Evolutionary conservation across 2,329 filamentous ascomycete species (phyloP).

Genomic region (Chaetomiaceae sp.): DNA sequence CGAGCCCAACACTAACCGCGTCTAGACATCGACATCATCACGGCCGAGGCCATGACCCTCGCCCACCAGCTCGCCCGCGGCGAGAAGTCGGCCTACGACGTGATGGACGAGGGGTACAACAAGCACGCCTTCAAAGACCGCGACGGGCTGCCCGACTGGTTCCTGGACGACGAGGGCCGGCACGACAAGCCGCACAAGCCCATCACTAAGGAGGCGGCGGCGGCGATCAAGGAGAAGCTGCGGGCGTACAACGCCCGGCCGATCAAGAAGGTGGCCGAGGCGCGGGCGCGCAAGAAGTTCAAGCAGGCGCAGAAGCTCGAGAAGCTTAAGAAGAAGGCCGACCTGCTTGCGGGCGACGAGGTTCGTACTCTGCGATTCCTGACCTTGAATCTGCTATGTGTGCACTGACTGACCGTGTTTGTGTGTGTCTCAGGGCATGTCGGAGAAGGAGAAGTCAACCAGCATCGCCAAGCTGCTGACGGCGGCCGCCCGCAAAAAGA

Average conservation of each 20-base stretch:
- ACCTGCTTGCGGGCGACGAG: slow-evolving; percentile 80
- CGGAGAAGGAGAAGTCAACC: slow-evolving; percentile 90
- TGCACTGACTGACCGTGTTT: background rate
- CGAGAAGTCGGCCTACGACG: slow-evolving; percentile 68
- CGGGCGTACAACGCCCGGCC: slow-evolving; percentile 90
- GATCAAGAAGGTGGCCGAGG: slow-evolving; percentile 98
- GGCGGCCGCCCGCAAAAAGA: slow-evolving; percentile 73
- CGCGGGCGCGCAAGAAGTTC: slow-evolving; percentile 94
- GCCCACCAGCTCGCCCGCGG: slow-evolving; percentile 88
- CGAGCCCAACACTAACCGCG: slow-evolving; percentile 1
- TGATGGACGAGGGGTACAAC: slow-evolving; percentile 90
- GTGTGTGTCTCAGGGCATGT: slow-evolving; percentile 52
- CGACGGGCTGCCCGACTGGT: slow-evolving; percentile 95
- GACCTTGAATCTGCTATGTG: background rate
- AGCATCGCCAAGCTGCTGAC: slow-evolving; percentile 76
- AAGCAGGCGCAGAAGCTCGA: slow-evolving; percentile 86
- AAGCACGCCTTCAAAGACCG: slow-evolving; percentile 84
- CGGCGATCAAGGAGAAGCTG: slow-evolving; percentile 89
- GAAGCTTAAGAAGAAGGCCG: slow-evolving; percentile 96
- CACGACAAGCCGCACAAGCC: slow-evolving; percentile 83
- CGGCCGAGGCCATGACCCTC: slow-evolving; percentile 97
- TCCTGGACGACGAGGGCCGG: slow-evolving; percentile 81
- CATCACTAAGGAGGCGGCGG: slow-evolving; percentile 83
- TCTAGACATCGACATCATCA: slow-evolving; percentile 92
- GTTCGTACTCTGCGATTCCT: slow-evolving; percentile 7